A percentile compares a stretch with the other conserved stretches of the same genome.
Evolutionary conservation across 768 basidiomycete genomes (phyloP).

Genomic region (Tricholomella constricta): DNA sequence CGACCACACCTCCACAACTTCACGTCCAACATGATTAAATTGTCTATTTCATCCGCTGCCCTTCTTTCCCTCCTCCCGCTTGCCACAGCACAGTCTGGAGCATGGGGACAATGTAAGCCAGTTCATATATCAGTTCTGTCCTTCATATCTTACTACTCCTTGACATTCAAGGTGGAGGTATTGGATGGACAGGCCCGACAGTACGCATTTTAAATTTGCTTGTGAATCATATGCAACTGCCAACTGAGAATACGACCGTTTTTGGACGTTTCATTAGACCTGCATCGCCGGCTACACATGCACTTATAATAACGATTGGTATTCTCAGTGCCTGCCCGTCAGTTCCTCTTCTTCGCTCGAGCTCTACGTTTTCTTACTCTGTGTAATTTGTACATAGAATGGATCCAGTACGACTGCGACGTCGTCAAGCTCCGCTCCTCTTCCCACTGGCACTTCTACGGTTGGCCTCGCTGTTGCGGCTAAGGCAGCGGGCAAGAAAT

Average conservation of each 20-base stretch:
- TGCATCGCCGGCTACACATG: constrained; percentile 44
- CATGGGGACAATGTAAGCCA: constrained; percentile 39
- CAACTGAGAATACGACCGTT: too few species aligned
- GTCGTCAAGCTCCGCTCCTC: constrained; percentile 11
- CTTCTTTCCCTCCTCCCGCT: constrained; percentile 27
- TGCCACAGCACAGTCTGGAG: constrained; percentile 26
- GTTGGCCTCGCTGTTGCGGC: constrained; percentile 51
- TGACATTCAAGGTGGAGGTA: constrained; percentile 23
- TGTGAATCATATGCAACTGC: too few species aligned
- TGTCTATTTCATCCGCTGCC: too few species aligned
- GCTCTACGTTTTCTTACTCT: neutral
- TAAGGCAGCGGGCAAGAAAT: constrained; percentile 44
- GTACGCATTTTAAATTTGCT: constrained; percentile 20
- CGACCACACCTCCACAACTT: too few species aligned
- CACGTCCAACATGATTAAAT: too few species aligned
- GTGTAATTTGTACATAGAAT: neutral
- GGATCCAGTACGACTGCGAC: constrained; percentile 1
- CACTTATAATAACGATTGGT: constrained; percentile 39
- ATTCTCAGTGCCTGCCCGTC: constrained; percentile 46
- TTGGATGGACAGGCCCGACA: constrained; percentile 31
- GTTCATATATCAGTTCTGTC: neutral
- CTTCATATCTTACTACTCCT: neutral
- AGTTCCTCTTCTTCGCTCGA: neutral
- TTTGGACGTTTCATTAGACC: constrained; percentile 22
- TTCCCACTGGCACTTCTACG: constrained; percentile 22